A percentile compares a stretch with the other conserved stretches of the same genome.
Conservation (phyloP, 139 green algal species). For the Axilococcus clingmanii region DNA sequence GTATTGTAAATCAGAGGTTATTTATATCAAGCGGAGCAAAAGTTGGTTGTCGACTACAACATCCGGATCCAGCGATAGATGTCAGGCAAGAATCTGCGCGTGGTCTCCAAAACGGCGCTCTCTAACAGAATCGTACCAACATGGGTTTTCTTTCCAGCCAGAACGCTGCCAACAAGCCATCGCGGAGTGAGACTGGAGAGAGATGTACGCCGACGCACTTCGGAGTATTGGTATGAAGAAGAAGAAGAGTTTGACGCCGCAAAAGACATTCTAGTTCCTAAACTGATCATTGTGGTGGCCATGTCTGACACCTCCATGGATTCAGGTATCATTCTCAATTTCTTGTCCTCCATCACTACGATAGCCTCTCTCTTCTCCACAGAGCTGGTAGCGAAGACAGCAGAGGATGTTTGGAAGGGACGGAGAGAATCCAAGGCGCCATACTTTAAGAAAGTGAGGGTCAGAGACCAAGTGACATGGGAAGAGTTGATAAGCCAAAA, state of each 20-base stretch:
- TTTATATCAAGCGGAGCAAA: too few species aligned
- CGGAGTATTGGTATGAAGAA: slow-evolving; percentile 2
- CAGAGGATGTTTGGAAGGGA: neutral
- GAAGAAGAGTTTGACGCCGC: slow-evolving; percentile 3
- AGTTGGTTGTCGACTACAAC: too few species aligned
- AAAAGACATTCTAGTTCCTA: neutral
- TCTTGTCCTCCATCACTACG: neutral
- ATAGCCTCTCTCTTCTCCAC: neutral
- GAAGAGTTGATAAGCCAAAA: neutral
- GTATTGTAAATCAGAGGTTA: neutral
- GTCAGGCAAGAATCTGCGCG: too few species aligned
- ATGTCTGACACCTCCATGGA: neutral
- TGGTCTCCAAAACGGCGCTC: too few species aligned
- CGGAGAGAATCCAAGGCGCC: neutral
- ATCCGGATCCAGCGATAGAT: too few species aligned
- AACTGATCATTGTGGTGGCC: neutral
- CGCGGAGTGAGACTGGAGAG: too few species aligned
- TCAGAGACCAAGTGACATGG: neutral
- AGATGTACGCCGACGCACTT: slow-evolving; percentile 1
- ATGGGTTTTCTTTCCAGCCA: too few species aligned
- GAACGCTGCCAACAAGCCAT: too few species aligned
- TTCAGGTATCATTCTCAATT: neutral
- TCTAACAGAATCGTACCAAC: too few species aligned
- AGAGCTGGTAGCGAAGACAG: neutral
- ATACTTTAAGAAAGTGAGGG: neutral